Evolutionary conservation across 192 early-diverging fungal species (phyloP).

Genomic region (Coemansia asiatica): DNA sequence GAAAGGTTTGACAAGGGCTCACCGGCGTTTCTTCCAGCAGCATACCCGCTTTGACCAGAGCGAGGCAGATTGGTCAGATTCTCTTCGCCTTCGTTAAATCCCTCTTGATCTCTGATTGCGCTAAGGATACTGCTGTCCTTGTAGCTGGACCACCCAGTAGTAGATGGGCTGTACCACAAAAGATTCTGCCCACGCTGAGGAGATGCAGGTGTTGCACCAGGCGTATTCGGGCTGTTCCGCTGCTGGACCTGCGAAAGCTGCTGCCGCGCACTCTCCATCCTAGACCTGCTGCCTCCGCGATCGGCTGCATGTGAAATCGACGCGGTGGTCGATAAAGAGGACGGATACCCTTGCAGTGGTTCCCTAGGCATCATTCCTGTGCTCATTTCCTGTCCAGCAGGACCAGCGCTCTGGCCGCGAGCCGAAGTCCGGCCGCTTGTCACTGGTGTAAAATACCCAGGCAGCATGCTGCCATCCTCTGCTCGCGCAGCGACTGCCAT

Average conservation of each 20-base stretch:
- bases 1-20: not conserved
- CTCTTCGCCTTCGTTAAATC: conserved; percentile 12
- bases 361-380: conserved; percentile 48
- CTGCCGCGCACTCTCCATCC: conserved; percentile 14
- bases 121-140: conserved; percentile 25
- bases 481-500: conserved; percentile 8
- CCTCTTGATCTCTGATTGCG: conserved; percentile 38
- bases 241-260: not conserved
- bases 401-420: conserved; percentile 17
- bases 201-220: conserved; percentile 23
- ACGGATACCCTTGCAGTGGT: conserved; percentile 23
- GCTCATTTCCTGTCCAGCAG: conserved; percentile 11
- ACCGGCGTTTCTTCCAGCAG: not conserved
- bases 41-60: not conserved
- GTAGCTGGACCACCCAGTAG: conserved; percentile 38
- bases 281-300: conserved; percentile 13
- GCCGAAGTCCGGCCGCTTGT: conserved; percentile 12
- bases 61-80: not conserved
- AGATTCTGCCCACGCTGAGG: conserved; percentile 30
- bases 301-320: conserved; percentile 13
- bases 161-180: conserved; percentile 40
- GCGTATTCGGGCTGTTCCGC: conserved; percentile 8
- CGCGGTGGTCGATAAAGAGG: conserved; percentile 32
- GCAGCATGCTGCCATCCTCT: conserved; percentile 17
- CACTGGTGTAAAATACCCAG: conserved; percentile 35